These are phyloP conservation scores for Plectosphaerella sp. DNA, from an alignment of 2,329 filamentous ascomycete species.

Conservation along the genomic window DNA sequence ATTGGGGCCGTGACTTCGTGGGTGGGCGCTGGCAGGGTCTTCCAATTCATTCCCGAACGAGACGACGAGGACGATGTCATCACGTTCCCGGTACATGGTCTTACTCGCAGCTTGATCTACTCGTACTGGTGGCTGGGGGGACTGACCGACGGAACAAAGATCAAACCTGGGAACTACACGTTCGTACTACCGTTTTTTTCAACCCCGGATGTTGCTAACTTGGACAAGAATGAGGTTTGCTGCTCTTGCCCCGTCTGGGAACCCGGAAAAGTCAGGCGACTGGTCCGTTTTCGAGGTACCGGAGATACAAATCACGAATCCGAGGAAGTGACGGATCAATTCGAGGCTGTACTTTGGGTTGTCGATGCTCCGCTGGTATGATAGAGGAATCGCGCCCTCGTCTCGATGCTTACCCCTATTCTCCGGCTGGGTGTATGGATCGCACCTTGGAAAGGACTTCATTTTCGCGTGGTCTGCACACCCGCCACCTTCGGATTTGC, in stretches of 20 bases:
- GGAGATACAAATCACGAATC: not conserved
- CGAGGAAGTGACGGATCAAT: not conserved
- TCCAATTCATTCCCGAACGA: slow-evolving; percentile 3
- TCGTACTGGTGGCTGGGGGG: slow-evolving; percentile 8
- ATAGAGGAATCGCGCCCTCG: too few species aligned
- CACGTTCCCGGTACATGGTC: not conserved
- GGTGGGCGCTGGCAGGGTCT: not conserved
- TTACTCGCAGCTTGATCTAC: slow-evolving; percentile 3
- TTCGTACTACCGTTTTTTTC: not conserved
- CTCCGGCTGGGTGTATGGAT: too few species aligned
- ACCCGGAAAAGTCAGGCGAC: slow-evolving; percentile 1
- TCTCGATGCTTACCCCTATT: too few species aligned
- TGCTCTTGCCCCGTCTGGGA: slow-evolving; percentile 8
- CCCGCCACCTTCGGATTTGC: too few species aligned
- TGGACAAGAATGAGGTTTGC: slow-evolving; percentile 6
- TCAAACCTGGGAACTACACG: slow-evolving; percentile 9
- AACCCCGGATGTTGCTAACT: not conserved
- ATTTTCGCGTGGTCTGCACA: too few species aligned
- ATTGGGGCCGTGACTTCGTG: slow-evolving; percentile 23
- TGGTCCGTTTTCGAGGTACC: slow-evolving; percentile 9
- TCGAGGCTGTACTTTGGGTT: too few species aligned
- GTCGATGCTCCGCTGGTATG: too few species aligned
- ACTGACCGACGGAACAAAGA: slow-evolving; percentile 5
- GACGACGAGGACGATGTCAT: slow-evolving; percentile 6
- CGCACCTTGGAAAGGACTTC: too few species aligned